phyloP scores from a whole-genome alignment of 1,284 basidiomycete genomes.

The Ustilago bromivora region DNA sequence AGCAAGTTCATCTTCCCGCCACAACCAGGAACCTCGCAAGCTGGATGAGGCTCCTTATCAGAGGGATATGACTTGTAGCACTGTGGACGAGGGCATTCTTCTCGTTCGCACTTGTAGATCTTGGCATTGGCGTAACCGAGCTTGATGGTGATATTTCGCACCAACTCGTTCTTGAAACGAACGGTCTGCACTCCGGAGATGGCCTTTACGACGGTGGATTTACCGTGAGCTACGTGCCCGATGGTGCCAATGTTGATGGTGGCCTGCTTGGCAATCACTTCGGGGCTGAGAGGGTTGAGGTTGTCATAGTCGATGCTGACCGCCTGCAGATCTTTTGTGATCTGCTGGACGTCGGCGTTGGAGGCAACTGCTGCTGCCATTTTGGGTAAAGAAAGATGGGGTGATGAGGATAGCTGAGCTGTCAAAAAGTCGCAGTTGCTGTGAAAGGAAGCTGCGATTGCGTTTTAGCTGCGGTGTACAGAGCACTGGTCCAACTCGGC shows the following conservation, averaged over 20 bases:
- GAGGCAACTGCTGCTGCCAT: constrained; percentile 54
- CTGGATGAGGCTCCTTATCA: constrained; percentile 91
- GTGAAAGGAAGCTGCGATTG: background rate
- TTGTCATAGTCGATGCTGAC: constrained; percentile 65
- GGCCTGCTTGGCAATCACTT: constrained; percentile 98
- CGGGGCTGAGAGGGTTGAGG: constrained; percentile 89
- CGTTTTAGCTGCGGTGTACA: background rate
- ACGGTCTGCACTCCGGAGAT: constrained; percentile 99
- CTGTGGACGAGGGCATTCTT: constrained; percentile 89
- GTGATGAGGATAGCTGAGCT: constrained; percentile 10
- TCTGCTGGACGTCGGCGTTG: constrained; percentile 41
- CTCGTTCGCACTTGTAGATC: constrained; percentile 98
- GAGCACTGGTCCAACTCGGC: background rate
- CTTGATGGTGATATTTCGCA: constrained; percentile 97
- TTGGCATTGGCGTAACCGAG: constrained; percentile 98
- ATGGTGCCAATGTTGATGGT: constrained; percentile 70
- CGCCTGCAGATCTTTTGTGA: constrained; percentile 45
- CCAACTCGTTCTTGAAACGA: constrained; percentile 92
- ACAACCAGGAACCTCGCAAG: constrained; percentile 93
- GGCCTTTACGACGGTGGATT: constrained; percentile 98
- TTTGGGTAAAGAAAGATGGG: constrained; percentile 12
- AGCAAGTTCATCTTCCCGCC: constrained; percentile 89
- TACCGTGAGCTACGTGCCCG: constrained; percentile 79
- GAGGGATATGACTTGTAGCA: constrained; percentile 94
- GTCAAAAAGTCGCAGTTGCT: background rate